phyloP scores from a whole-genome alignment of 106 monocot genomes.

The Posidonia australis region DNA sequence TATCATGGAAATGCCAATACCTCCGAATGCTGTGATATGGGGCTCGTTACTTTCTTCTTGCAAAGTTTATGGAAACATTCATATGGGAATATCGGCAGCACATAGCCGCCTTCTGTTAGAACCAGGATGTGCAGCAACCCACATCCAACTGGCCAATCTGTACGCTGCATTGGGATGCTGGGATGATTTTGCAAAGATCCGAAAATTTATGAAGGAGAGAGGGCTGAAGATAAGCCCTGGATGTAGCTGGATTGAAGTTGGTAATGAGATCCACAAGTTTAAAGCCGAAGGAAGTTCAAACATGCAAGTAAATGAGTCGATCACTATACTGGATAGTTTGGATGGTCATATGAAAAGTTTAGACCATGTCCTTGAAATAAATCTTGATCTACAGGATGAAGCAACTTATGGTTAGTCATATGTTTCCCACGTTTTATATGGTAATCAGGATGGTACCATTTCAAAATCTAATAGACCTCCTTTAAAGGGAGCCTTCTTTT shows the following conservation, averaged over 20 bases:
- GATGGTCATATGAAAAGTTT: constrained; percentile 12
- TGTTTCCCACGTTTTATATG: too few species aligned
- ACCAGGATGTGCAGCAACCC: constrained; percentile 8
- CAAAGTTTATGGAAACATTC: constrained; percentile 7
- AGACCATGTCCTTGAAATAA: neutral
- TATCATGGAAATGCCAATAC: constrained; percentile 17
- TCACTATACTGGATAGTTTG: constrained; percentile 5
- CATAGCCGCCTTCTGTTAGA: constrained; percentile 3
- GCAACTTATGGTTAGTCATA: neutral
- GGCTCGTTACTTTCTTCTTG: constrained; percentile 23
- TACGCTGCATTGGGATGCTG: constrained; percentile 13
- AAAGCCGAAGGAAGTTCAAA: constrained; percentile 16
- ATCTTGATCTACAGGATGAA: neutral
- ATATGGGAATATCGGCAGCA: constrained; percentile 11
- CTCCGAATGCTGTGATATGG: constrained; percentile 17
- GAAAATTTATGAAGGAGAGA: constrained; percentile 19
- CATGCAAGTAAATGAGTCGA: neutral
- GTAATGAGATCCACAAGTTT: constrained; percentile 7
- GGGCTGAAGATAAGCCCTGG: constrained; percentile 13
- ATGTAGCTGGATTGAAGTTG: constrained; percentile 21
- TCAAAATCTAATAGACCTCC: too few species aligned
- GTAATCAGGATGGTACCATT: too few species aligned
- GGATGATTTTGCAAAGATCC: constrained; percentile 12
- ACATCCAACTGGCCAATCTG: constrained; percentile 19
- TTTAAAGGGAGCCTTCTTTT: too few species aligned